phyloP scores from a whole-genome alignment of 2,329 filamentous ascomycete species.

The Dactylellina haptotyla region DNA sequence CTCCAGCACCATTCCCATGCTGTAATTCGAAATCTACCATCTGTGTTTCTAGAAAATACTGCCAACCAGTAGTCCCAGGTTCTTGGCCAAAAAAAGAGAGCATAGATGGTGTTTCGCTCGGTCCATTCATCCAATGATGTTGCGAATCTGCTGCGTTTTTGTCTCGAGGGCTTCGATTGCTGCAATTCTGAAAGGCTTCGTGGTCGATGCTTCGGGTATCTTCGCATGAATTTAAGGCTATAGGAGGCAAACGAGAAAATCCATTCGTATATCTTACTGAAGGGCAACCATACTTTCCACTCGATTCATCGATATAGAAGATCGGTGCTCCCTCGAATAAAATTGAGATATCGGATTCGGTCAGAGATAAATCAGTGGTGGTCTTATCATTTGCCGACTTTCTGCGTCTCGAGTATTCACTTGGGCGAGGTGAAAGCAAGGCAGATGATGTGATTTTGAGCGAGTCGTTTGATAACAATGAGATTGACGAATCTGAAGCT shows the following conservation, averaged over 20 bases:
- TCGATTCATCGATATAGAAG: constrained; percentile 36
- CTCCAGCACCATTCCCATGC: constrained; percentile 48
- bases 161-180: constrained; percentile 7
- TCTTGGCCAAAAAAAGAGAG: constrained; percentile 56
- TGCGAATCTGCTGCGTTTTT: neutral
- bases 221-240: neutral
- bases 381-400: neutral
- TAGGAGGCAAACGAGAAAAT: neutral
- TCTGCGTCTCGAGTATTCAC: neutral
- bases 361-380: neutral
- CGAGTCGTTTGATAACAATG: constrained; percentile 37
- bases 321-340: constrained; percentile 40
- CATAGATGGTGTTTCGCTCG: constrained; percentile 57
- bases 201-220: constrained; percentile 30
- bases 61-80: constrained; percentile 57
- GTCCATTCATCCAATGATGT: constrained; percentile 41
- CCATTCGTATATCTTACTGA: constrained; percentile 7
- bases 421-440: constrained; percentile 33
- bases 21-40: constrained; percentile 55
- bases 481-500: constrained; percentile 14
- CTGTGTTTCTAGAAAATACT: constrained; percentile 57
- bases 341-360: constrained; percentile 6
- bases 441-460: constrained; percentile 15
- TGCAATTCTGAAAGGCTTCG: constrained; percentile 27
- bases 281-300: constrained; percentile 33